Evolutionary conservation across 2,329 filamentous ascomycete species (phyloP).

Genomic region (Neofusicoccum parvum): DNA sequence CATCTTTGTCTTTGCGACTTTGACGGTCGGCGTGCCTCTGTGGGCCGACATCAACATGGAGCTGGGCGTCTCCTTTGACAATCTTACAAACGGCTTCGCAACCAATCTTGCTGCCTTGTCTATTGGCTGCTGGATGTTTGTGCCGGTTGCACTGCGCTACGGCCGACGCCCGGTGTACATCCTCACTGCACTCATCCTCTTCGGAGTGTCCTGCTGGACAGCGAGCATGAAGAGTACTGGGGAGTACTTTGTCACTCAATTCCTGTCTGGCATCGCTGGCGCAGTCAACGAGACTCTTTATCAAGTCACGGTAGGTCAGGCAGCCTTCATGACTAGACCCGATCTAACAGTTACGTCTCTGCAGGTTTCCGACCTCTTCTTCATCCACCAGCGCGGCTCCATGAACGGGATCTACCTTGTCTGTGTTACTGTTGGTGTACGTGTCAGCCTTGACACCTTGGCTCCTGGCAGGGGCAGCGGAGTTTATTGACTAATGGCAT

Average conservation of each 20-base stretch:
- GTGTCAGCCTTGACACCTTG: conserved; percentile 41
- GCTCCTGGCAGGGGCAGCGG: conserved; percentile 41
- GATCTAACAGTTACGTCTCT: conserved; percentile 32
- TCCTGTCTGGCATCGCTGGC: conserved; percentile 48
- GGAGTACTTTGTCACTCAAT: conserved; percentile 49
- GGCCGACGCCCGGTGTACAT: conserved; percentile 51
- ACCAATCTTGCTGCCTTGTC: conserved; percentile 46
- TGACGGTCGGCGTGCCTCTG: conserved; percentile 45
- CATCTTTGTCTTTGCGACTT: conserved; percentile 45
- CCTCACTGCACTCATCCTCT: conserved; percentile 43
- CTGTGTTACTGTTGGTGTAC: conserved; percentile 40
- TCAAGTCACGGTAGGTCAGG: conserved; percentile 3
- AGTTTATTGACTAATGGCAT: conserved; percentile 46
- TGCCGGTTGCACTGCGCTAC: conserved; percentile 51
- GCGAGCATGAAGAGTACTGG: conserved; percentile 45
- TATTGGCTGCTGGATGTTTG: conserved; percentile 46
- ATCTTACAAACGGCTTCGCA: conserved; percentile 51
- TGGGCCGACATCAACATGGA: conserved; percentile 49
- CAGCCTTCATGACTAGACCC: too few relatives aligned
- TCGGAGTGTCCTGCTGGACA: conserved; percentile 45
- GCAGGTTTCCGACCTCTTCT: conserved; percentile 53
- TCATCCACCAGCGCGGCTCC: conserved; percentile 50
- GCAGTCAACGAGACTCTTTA: conserved; percentile 41
- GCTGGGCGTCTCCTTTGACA: conserved; percentile 45
- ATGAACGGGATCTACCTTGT: conserved; percentile 52